A percentile compares a stretch with the other conserved stretches of the same genome.
Evolutionary conservation across 306 rosid species (phyloP).

Genomic region (Senna siamea): DNA sequence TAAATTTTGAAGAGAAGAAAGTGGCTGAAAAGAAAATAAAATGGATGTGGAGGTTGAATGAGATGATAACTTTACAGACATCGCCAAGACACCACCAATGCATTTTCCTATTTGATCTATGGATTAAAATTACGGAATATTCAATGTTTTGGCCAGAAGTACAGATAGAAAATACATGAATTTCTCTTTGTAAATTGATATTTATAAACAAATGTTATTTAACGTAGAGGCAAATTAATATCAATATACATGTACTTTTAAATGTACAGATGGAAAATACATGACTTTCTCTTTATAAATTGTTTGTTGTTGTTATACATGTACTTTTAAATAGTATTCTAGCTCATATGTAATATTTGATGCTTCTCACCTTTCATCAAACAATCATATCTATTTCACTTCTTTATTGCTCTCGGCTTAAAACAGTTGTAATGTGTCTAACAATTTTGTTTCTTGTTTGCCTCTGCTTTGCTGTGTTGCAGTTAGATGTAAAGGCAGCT

Average conservation of each 20-base stretch:
- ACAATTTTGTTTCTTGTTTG: constrained; percentile 31
- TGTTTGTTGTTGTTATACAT: too few species aligned
- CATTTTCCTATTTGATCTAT: too few species aligned
- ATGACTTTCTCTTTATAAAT: too few species aligned
- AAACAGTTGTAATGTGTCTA: neutral
- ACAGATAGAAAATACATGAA: too few species aligned
- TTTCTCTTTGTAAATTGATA: neutral
- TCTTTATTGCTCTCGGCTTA: constrained; percentile 14
- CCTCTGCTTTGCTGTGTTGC: constrained; percentile 41
- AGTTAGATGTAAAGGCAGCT: constrained; percentile 82
- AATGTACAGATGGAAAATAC: too few species aligned
- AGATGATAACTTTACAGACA: neutral
- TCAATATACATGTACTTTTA: neutral
- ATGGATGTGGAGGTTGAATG: neutral
- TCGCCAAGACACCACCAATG: neutral
- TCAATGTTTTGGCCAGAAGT: too few species aligned
- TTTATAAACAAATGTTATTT: constrained; percentile 11
- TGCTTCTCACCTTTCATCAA: too few species aligned
- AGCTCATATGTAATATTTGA: neutral
- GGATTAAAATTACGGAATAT: too few species aligned
- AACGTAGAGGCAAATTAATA: neutral
- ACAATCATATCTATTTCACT: neutral
- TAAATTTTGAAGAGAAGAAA: neutral
- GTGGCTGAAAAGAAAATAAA: neutral
- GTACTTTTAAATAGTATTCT: neutral